Evolutionary conservation across 2,329 filamentous ascomycete genomes (phyloP).

Genomic region (Ophiostoma piceae): DNA sequence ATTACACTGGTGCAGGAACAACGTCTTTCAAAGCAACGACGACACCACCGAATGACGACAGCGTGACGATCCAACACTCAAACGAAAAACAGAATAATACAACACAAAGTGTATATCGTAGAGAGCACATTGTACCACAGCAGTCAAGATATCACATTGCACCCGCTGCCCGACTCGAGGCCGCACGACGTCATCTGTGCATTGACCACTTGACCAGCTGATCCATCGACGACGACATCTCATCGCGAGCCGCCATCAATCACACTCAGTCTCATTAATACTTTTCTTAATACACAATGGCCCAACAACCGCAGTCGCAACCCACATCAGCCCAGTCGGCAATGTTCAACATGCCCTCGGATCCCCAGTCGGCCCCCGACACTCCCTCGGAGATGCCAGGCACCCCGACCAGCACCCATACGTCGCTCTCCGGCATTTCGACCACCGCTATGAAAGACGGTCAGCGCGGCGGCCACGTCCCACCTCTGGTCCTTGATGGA

Average conservation of each 20-base stretch:
- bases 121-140: not conserved
- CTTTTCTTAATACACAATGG: not conserved
- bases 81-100: not conserved
- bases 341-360: not conserved
- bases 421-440: conserved; percentile 83
- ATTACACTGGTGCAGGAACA: not conserved
- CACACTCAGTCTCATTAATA: not conserved
- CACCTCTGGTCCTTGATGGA: conserved; percentile 16
- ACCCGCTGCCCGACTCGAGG: not conserved
- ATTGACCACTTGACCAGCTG: conserved; percentile 3
- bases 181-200: conserved; percentile 5
- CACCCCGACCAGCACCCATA: conserved; percentile 88
- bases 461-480: conserved; percentile 64
- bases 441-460: conserved; percentile 96
- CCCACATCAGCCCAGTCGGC: not conserved
- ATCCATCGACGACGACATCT: not conserved
- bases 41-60: not conserved
- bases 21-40: not conserved
- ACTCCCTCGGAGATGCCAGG: conserved; percentile 91
- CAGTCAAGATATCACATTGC: not conserved
- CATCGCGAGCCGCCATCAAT: not conserved
- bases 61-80: not conserved
- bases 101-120: not conserved
- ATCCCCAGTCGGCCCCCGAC: conserved; percentile 62
- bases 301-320: not conserved